Percentiles rank a stretch among this genome's conserved stretches.
These are phyloP conservation scores for Mrakia blollopis DNA, from an alignment of 768 basidiomycete species.

Conservation along the genomic window DNA sequence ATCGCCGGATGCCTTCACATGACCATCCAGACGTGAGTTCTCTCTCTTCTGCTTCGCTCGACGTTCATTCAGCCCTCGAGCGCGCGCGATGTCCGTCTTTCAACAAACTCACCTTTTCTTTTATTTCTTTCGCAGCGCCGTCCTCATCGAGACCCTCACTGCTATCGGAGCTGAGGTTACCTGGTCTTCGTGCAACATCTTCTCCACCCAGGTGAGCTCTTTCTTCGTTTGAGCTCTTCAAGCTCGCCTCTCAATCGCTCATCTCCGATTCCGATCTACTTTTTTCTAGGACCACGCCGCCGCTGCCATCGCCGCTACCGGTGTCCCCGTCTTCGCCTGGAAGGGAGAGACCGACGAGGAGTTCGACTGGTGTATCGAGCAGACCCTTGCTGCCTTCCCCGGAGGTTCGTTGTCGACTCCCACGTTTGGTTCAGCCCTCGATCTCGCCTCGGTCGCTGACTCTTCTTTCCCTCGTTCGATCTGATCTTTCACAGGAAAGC, in stretches of 20 bases:
- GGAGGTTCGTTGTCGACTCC: constrained; percentile 44
- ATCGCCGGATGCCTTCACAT: constrained; percentile 98
- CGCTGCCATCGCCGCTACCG: constrained; percentile 94
- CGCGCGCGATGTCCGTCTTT: background rate
- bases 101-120: background rate
- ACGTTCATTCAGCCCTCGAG: no score
- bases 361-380: constrained; percentile 96
- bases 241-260: background rate
- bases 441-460: constrained; percentile 8
- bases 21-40: constrained; percentile 42
- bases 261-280: constrained; percentile 2
- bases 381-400: constrained; percentile 82
- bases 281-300: constrained; percentile 80
- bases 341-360: constrained; percentile 99
- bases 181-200: constrained; percentile 99
- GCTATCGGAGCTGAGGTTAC: constrained; percentile 94
- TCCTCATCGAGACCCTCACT: constrained; percentile 95
- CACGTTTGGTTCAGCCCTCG: background rate
- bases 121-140: constrained; percentile 55
- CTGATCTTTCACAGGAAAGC: constrained; percentile 48
- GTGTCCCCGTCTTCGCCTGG: constrained; percentile 98
- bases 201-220: constrained; percentile 70
- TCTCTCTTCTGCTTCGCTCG: constrained; percentile 3
- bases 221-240: background rate
- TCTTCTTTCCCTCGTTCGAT: background rate